Base-by-base conservation (phyloP, 2,329 filamentous ascomycete species). In the Cryphonectria naterciae region DNA sequence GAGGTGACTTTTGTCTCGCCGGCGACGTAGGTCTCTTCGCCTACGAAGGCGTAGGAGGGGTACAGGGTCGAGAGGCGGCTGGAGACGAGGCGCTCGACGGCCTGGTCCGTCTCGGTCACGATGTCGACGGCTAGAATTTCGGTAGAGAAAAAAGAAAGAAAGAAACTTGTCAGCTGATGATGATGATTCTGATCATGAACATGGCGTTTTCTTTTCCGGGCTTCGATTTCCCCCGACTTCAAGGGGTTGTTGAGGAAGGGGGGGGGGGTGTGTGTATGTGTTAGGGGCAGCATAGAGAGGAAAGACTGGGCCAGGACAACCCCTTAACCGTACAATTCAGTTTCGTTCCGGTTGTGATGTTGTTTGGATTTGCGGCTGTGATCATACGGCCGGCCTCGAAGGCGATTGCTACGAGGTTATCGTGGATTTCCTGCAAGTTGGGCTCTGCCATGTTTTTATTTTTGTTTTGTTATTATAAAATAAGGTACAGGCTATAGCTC, bases 11-110 rank as follows among this genome's bases (percentile, higher is more conserved):
- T 82, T 72, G 85, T 83, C 49, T 85, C 82, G 75, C 92, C 92
- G 1, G 91, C 87, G 73, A 89, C 84, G 83, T 93, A 92, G 39
- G 92, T 94, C 81, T 95, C 92, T 78, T 93, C 92, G 78, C 92
- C 92, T 79, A 94, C 89, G 80, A 93, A 93, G 74, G 85, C 79
- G 77, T 87, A 87, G 72, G 78, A 74, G 0, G 90, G 89, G 78
- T 89, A 91, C 25, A 83, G 79, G 22, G 80, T 73, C 3, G 80
- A 81, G 19, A 92, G 85, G 56, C 83, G 83, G 22, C 81, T 78
- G 10, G 85, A 86, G 68, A 92, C 87, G 83, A 89, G 88, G 67
- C 84, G 82, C 79, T 92, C 90, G 67, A 92, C 88, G 17, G 87
- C 88, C 77, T 89, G 85, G 81, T 92, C 90, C 28, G 88, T 87